A percentile compares a stretch with the other conserved stretches of the same genome.
Evolutionary conservation across 352 stramenopile genomes (phyloP).

Genomic region (Blastocystis sp.): DNA sequence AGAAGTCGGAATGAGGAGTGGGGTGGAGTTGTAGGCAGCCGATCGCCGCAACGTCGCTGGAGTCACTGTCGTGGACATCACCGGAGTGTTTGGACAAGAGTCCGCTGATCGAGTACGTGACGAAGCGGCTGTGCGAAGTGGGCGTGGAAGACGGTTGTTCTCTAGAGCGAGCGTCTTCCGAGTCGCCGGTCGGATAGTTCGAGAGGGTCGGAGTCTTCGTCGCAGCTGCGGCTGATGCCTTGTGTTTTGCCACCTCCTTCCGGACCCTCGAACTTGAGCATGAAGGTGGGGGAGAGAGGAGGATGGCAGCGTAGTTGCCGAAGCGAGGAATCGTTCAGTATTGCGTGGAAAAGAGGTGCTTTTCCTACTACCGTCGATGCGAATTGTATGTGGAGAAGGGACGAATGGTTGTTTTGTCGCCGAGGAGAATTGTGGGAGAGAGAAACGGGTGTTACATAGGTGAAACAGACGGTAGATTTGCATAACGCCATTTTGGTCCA

Average conservation of each 20-base stretch:
- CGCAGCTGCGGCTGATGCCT: neutral
- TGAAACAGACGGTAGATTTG: no score
- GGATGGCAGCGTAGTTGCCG: neutral
- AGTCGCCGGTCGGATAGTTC: neutral
- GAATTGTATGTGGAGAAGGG: conserved; percentile 1
- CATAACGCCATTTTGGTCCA: no score
- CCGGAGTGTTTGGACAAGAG: neutral
- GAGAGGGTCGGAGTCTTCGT: neutral
- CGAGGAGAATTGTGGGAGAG: neutral
- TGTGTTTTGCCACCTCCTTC: neutral
- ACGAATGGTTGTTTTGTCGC: neutral
- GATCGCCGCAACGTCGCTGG: neutral
- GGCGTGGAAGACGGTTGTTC: neutral
- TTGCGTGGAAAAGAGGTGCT: neutral
- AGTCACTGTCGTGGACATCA: neutral
- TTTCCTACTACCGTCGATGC: neutral
- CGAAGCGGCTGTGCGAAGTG: neutral
- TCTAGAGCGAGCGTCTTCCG: neutral
- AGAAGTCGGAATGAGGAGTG: neutral
- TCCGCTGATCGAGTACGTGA: neutral
- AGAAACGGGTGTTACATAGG: no score
- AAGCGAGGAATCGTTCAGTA: neutral
- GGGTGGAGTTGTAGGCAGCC: neutral
- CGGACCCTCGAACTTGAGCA: neutral
- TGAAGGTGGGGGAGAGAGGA: neutral